Percentiles rank a stretch among this genome's conserved stretches.
Conservation (phyloP, 495 filamentous ascomycete genomes). For the Daldinia bambusicola region DNA sequence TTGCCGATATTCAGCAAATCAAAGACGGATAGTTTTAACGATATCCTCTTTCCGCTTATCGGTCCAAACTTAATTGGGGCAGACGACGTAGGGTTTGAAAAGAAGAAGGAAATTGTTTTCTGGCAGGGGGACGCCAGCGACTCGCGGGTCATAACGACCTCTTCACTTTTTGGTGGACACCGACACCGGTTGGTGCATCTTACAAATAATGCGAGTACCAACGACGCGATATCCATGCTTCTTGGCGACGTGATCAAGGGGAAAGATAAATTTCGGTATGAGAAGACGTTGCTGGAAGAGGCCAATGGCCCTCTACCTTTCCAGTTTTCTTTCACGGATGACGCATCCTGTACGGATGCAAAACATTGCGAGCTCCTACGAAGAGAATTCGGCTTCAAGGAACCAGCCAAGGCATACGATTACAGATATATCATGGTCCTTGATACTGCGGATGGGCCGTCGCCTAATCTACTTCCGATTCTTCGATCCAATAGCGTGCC, state of each 20-base stretch:
- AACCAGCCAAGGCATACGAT: conserved; percentile 39
- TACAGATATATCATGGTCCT: conserved; percentile 70
- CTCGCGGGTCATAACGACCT: conserved; percentile 47
- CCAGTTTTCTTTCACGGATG: conserved; percentile 58
- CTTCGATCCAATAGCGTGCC: conserved; percentile 72
- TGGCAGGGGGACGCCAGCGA: conserved; percentile 68
- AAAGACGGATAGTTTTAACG: conserved; percentile 69
- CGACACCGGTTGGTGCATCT: conserved; percentile 71
- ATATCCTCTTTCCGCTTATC: conserved; percentile 86
- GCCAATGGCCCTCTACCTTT: conserved; percentile 53
- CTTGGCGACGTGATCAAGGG: conserved; percentile 43
- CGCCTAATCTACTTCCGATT: conserved; percentile 68
- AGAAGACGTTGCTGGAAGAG: conserved; percentile 44
- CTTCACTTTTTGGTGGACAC: conserved; percentile 54
- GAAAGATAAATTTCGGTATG: conserved; percentile 50
- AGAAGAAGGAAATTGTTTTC: conserved; percentile 65
- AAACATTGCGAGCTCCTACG: conserved; percentile 62
- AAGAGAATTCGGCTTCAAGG: conserved; percentile 66
- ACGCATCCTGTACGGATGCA: conserved; percentile 58
- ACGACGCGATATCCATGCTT: conserved; percentile 52
- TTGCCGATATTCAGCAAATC: conserved; percentile 79
- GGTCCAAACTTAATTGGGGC: conserved; percentile 70
- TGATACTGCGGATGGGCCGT: conserved; percentile 76
- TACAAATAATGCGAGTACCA: conserved; percentile 60
- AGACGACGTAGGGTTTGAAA: conserved; percentile 56